Evolutionary conservation across 2,329 filamentous ascomycete species (phyloP).

Genomic region (Curvularia verruculosa): DNA sequence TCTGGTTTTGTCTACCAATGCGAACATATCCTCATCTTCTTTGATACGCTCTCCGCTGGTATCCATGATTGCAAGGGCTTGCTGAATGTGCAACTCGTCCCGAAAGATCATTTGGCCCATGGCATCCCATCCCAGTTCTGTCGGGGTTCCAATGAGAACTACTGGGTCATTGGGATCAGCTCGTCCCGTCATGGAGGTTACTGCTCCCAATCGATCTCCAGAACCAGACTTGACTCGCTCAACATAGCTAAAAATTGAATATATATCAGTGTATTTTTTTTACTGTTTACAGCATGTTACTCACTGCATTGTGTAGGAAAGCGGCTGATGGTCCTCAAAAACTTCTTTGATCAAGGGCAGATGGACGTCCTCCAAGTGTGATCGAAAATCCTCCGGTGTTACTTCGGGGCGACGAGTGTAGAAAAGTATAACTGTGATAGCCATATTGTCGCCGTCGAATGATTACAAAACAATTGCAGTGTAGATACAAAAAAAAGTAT

Average conservation of each 20-base stretch:
- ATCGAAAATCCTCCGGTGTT: conserved; percentile 24
- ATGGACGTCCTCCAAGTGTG: conserved; percentile 25
- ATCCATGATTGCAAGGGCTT: conserved; percentile 24
- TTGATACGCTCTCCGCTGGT: conserved; percentile 22
- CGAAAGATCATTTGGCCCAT: conserved; percentile 28
- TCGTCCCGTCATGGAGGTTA: conserved; percentile 17
- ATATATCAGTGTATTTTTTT: not conserved
- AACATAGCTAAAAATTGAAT: conserved; percentile 12
- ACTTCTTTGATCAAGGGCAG: conserved; percentile 27
- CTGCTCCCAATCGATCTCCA: conserved; percentile 27
- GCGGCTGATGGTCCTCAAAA: conserved; percentile 18
- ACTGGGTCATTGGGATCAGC: conserved; percentile 24
- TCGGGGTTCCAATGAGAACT: conserved; percentile 26
- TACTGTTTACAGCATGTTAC: not conserved
- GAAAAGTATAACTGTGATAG: conserved; percentile 19
- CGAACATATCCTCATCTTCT: conserved; percentile 32
- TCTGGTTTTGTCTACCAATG: conserved; percentile 19
- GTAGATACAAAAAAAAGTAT: not conserved
- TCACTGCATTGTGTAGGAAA: conserved; percentile 12
- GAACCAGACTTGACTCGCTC: conserved; percentile 23
- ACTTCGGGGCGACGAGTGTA: conserved; percentile 28
- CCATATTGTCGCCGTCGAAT: conserved; percentile 13
- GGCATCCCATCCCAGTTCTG: conserved; percentile 29
- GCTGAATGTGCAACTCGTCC: conserved; percentile 35
- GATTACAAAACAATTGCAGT: not conserved